A percentile compares a stretch with the other conserved stretches of the same genome.
These are phyloP conservation scores for Dothideomycetes sp. DNA, from an alignment of 2,329 filamentous ascomycete genomes.

Conservation along the genomic window DNA sequence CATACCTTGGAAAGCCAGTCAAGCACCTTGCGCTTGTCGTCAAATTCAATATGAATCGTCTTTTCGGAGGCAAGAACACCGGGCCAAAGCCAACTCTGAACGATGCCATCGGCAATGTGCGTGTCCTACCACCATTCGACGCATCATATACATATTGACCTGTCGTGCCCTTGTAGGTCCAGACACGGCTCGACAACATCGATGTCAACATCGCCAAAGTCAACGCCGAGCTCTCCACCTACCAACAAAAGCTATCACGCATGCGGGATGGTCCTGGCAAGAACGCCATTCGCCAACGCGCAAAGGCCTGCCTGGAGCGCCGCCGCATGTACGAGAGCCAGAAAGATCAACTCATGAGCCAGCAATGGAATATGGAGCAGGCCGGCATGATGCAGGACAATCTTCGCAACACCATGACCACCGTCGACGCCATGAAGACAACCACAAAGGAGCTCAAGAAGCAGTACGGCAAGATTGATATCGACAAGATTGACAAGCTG, in stretches of 20 bases:
- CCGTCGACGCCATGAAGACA: constrained; percentile 93
- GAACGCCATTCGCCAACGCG: constrained; percentile 84
- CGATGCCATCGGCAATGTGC: constrained; percentile 71
- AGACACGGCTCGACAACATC: constrained; percentile 72
- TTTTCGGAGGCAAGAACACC: constrained; percentile 82
- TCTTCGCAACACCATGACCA: constrained; percentile 96
- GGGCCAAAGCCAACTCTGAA: constrained; percentile 83
- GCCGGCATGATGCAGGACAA: constrained; percentile 98
- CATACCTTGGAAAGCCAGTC: too few relatives aligned
- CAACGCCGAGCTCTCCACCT: constrained; percentile 79
- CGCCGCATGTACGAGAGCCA: constrained; percentile 91
- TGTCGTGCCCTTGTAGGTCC: constrained; percentile 45
- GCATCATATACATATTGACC: constrained; percentile 18
- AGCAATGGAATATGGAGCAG: constrained; percentile 99
- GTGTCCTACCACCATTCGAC: constrained; percentile 16
- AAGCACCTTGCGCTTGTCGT: too few relatives aligned
- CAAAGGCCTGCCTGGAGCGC: constrained; percentile 84
- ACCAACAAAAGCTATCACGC: constrained; percentile 77
- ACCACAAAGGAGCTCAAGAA: constrained; percentile 87
- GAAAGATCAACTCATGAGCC: constrained; percentile 84
- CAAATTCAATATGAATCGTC: constrained; percentile 69
- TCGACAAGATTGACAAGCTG: constrained; percentile 94
- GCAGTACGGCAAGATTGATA: constrained; percentile 94
- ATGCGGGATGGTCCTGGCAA: constrained; percentile 97
- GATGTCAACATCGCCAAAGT: constrained; percentile 91